phyloP scores from a whole-genome alignment of 371 early-diverging fungal genomes.

The Dichotomocladium elegans region DNA sequence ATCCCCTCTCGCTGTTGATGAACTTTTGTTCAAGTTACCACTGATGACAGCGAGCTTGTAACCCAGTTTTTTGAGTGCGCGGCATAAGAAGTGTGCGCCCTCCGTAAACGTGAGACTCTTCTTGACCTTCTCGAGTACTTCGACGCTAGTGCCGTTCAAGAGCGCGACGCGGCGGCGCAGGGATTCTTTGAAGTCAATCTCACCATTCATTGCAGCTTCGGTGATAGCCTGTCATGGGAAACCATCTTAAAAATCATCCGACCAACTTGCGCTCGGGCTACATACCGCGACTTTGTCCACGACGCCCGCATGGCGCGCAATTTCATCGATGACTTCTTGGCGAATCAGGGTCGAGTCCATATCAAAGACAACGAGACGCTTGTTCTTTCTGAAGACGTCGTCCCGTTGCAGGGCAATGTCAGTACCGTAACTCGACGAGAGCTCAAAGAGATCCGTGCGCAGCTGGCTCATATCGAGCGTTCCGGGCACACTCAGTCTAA shows the following conservation, averaged over 20 bases:
- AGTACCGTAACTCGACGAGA: conserved; percentile 65
- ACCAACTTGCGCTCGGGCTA: no score
- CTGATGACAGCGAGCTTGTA: conserved; percentile 93
- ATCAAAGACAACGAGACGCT: conserved; percentile 95
- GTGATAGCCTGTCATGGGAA: conserved; percentile 70
- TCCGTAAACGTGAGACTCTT: conserved; percentile 79
- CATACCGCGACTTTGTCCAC: conserved; percentile 87
- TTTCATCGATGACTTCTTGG: conserved; percentile 98
- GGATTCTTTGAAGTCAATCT: conserved; percentile 93
- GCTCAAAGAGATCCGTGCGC: conserved; percentile 64
- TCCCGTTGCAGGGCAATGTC: conserved; percentile 88
- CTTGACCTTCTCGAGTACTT: conserved; percentile 75
- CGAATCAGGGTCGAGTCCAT: conserved; percentile 98
- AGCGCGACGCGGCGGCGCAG: conserved; percentile 83
- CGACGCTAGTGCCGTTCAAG: conserved; percentile 82
- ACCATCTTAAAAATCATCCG: no score
- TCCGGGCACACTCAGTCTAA: conserved; percentile 71
- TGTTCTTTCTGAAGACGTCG: conserved; percentile 85
- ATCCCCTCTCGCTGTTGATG: no score
- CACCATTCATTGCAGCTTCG: conserved; percentile 94
- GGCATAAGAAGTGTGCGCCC: conserved; percentile 88
- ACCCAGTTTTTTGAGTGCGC: conserved; percentile 85
- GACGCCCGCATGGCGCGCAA: conserved; percentile 89
- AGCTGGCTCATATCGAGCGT: conserved; percentile 57
- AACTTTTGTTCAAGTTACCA: conserved; percentile 56